phyloP scores from a whole-genome alignment of 1,284 basidiomycete genomes.

The Trichosporon inkin region DNA sequence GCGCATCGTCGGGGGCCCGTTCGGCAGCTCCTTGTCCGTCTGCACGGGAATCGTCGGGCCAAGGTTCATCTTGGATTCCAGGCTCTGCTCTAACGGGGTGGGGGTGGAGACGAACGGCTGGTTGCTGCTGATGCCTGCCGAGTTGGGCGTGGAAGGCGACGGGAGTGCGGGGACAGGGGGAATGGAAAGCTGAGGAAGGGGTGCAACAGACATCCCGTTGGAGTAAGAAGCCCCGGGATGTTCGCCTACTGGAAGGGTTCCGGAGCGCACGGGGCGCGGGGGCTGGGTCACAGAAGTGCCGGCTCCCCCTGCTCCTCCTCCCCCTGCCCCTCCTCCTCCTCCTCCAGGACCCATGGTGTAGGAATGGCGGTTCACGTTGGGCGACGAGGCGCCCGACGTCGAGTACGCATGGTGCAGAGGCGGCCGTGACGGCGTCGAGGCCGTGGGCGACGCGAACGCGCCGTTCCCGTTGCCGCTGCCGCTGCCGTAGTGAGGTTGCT shows the following conservation, averaged over 20 bases:
- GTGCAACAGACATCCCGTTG: neutral
- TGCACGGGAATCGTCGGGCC: constrained; percentile 27
- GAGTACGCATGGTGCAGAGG: constrained; percentile 4
- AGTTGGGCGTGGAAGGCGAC: constrained; percentile 5
- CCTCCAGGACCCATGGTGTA: constrained; percentile 14
- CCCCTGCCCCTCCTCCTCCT: too few relatives aligned
- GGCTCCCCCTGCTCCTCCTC: neutral
- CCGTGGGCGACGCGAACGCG: constrained; percentile 14
- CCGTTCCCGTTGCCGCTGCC: constrained; percentile 8
- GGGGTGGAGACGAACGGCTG: constrained; percentile 24
- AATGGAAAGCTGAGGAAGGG: constrained; percentile 4
- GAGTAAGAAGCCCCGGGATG: constrained; percentile 20
- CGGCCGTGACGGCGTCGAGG: constrained; percentile 4
- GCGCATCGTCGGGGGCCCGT: constrained; percentile 37
- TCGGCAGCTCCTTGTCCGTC: constrained; percentile 30
- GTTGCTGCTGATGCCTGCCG: constrained; percentile 19
- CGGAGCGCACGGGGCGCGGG: constrained; percentile 45
- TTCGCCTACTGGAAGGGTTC: constrained; percentile 44
- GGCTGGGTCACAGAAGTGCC: constrained; percentile 23
- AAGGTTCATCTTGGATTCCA: constrained; percentile 38
- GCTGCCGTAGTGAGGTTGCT: constrained; percentile 4
- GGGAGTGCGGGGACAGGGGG: constrained; percentile 4
- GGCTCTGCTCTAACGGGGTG: constrained; percentile 37
- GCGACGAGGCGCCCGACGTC: constrained; percentile 25
- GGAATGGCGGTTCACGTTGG: constrained; percentile 47